Conservation (phyloP, 2,329 filamentous ascomycete genomes). For the Xylaria sp. region DNA sequence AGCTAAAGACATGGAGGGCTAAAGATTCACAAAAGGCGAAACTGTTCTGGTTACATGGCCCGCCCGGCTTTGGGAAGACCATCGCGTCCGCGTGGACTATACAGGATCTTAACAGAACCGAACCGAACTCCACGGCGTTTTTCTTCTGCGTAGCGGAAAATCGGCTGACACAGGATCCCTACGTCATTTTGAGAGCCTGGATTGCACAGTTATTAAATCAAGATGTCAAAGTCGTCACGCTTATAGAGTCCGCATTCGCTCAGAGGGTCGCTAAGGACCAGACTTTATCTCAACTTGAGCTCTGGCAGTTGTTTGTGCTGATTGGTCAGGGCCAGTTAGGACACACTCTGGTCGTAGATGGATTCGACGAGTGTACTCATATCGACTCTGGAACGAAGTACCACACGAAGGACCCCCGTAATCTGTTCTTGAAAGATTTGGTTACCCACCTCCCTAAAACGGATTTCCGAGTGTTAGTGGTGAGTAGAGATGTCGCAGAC, state of each 20-base stretch:
- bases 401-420: constrained; percentile 12
- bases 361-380: background rate
- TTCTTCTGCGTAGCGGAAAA: constrained; percentile 16
- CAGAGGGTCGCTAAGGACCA: constrained; percentile 2
- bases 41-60: constrained; percentile 13
- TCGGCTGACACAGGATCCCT: constrained; percentile 14
- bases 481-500: constrained; percentile 16
- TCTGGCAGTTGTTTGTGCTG: constrained; percentile 17
- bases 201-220: constrained; percentile 9
- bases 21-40: background rate
- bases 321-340: background rate
- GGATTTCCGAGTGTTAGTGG: constrained; percentile 11
- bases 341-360: constrained; percentile 6
- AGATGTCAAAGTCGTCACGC: background rate
- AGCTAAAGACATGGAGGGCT: constrained; percentile 6
- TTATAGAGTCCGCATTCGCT: constrained; percentile 5
- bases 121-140: constrained; percentile 6
- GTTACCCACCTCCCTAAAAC: constrained; percentile 9
- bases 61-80: constrained; percentile 12
- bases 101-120: constrained; percentile 8
- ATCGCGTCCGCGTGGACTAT: constrained; percentile 9
- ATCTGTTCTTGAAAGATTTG: constrained; percentile 16
- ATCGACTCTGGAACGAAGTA: background rate
- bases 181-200: constrained; percentile 10
- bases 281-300: constrained; percentile 16